Conservation (phyloP, 164 flowering plant genomes). For the Cinnamomum chago region DNA sequence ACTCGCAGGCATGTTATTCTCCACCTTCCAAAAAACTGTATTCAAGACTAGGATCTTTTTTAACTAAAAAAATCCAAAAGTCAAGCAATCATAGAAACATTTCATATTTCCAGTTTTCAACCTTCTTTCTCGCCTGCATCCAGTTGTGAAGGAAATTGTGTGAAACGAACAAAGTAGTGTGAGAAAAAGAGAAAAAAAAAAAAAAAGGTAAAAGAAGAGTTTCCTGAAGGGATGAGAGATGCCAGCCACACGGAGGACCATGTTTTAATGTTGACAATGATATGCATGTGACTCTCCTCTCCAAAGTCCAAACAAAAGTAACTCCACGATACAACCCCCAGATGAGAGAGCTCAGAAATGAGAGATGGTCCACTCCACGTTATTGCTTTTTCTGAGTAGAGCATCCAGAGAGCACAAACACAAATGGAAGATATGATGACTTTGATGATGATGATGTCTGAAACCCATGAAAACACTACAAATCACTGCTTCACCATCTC, state of each 20-base stretch:
- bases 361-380: constrained; percentile 2
- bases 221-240: background rate
- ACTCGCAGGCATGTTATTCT: too few species aligned
- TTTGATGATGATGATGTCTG: background rate
- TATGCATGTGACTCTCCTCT: background rate
- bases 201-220: background rate
- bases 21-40: too few species aligned
- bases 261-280: background rate
- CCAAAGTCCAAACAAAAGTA: background rate
- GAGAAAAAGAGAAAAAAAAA: too few species aligned
- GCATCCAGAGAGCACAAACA: background rate
- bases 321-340: background rate
- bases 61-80: too few species aligned
- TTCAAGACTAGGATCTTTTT: too few species aligned
- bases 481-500: background rate
- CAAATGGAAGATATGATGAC: constrained; percentile 2
- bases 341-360: background rate
- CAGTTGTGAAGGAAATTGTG: too few species aligned
- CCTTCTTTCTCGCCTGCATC: too few species aligned
- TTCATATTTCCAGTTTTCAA: too few species aligned
- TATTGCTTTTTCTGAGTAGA: background rate
- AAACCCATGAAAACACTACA: background rate
- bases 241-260: background rate
- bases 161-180: too few species aligned
- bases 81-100: too few species aligned